phyloP scores from a whole-genome alignment of 139 green algal species.

The Volvox africanus region DNA sequence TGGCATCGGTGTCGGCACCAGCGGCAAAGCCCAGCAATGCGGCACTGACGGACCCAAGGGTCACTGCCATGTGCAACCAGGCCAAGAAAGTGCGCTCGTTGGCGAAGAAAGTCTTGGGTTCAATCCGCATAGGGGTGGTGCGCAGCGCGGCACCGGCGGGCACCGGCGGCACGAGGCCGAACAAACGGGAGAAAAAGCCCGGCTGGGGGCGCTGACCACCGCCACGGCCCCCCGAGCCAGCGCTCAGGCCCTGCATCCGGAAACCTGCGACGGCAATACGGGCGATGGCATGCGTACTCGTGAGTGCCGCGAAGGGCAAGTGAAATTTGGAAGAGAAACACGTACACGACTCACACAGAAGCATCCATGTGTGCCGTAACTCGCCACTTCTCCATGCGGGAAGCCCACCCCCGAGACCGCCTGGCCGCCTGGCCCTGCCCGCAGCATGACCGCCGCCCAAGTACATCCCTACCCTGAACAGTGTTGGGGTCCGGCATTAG shows the following conservation, averaged over 20 bases:
- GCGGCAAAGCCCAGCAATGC: slow-evolving; percentile 83
- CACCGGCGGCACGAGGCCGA: slow-evolving; percentile 48
- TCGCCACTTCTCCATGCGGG: too few relatives aligned
- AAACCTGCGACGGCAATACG: slow-evolving; percentile 11
- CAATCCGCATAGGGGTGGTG: slow-evolving; percentile 80
- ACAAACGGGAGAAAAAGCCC: slow-evolving; percentile 42
- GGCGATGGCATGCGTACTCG: background rate
- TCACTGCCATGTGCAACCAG: slow-evolving; percentile 97
- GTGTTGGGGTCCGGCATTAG: slow-evolving; percentile 73
- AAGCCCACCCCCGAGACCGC: too few relatives aligned
- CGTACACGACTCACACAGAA: too few relatives aligned
- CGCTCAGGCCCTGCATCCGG: background rate
- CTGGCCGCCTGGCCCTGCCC: too few relatives aligned
- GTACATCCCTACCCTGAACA: slow-evolving; percentile 38
- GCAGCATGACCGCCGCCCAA: too few relatives aligned
- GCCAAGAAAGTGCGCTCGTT: slow-evolving; percentile 97
- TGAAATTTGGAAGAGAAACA: too few relatives aligned
- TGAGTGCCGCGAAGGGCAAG: too few relatives aligned
- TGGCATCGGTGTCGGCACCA: slow-evolving; percentile 26
- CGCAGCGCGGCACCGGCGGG: slow-evolving; percentile 32
- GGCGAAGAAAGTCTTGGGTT: slow-evolving; percentile 98
- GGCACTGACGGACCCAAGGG: slow-evolving; percentile 83
- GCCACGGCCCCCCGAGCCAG: background rate
- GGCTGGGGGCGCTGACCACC: background rate
- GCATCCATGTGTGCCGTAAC: too few relatives aligned